Evolutionary conservation across 805 yeast genomes (phyloP).

Genomic region (Saturnispora ahearnii): DNA sequence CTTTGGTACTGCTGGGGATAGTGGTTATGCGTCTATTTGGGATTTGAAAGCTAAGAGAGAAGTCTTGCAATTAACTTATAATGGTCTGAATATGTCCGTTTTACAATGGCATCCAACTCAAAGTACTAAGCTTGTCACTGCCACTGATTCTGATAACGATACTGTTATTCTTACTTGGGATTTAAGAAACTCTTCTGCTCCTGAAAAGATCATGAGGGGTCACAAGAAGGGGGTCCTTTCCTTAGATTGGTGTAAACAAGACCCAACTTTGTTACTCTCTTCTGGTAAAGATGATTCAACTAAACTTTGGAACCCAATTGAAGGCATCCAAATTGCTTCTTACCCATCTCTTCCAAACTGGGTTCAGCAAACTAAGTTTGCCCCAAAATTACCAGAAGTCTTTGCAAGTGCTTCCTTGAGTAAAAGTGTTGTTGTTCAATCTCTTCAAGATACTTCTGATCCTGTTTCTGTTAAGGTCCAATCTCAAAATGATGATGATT

Average conservation of each 20-base stretch:
- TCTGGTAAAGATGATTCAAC: constrained; percentile 89
- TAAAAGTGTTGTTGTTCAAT: constrained; percentile 70
- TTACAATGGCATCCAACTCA: constrained; percentile 94
- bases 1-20: constrained; percentile 79
- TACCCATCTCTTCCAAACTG: constrained; percentile 91
- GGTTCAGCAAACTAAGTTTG: constrained; percentile 84
- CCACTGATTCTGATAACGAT: constrained; percentile 68
- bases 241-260: constrained; percentile 88
- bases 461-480: constrained; percentile 36
- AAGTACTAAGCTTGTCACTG: constrained; percentile 81
- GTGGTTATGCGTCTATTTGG: constrained; percentile 89
- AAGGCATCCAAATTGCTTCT: constrained; percentile 66
- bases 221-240: constrained; percentile 85
- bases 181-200: constrained; percentile 86
- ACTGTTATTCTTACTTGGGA: constrained; percentile 91
- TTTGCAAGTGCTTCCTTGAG: constrained; percentile 87
- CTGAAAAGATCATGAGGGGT: constrained; percentile 66
- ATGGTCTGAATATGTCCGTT: constrained; percentile 63
- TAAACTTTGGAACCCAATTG: constrained; percentile 80
- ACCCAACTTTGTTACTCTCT: constrained; percentile 70
- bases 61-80: constrained; percentile 74
- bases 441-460: constrained; percentile 78
- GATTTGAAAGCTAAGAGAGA: constrained; percentile 82
- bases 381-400: constrained; percentile 80
- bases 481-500: constrained; percentile 55